Evolutionary conservation across 164 flowering plant genomes (phyloP).

Genomic region (Tinospora cordifolia): DNA sequence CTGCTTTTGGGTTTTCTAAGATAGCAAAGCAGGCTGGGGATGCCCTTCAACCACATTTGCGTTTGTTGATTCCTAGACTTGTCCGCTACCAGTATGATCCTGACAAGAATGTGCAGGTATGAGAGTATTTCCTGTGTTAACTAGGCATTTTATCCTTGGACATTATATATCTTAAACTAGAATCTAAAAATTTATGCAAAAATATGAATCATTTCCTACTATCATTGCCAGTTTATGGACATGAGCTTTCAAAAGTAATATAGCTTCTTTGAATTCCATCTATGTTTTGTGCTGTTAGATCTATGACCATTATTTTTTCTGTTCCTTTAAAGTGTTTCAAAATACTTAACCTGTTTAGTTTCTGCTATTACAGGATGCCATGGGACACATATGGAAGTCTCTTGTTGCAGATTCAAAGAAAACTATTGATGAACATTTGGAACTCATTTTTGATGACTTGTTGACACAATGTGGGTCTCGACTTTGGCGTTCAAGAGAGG

Average conservation of each 20-base stretch:
- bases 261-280: not conserved
- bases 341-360: conserved; percentile 10
- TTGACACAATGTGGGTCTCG: conserved; percentile 81
- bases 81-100: conserved; percentile 97
- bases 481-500: conserved; percentile 97
- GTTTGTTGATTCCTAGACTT: conserved; percentile 74
- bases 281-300: not conserved
- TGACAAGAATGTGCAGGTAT: conserved; percentile 97
- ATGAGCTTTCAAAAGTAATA: not conserved
- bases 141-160: not conserved
- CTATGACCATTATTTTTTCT: not conserved
- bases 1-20: conserved; percentile 97
- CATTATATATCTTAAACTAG: not conserved
- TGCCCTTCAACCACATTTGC: conserved; percentile 79
- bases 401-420: conserved; percentile 80
- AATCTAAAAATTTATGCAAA: not conserved
- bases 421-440: conserved; percentile 81
- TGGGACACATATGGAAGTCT: conserved; percentile 97
- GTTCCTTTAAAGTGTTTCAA: conserved; percentile 8
- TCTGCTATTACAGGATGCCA: conserved; percentile 68
- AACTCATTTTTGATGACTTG: conserved; percentile 72
- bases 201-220: conserved; percentile 4
- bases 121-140: not conserved
- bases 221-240: not conserved
- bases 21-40: conserved; percentile 98